Conservation (phyloP, 2,329 filamentous ascomycete species). For the Cladosporium velox region DNA sequence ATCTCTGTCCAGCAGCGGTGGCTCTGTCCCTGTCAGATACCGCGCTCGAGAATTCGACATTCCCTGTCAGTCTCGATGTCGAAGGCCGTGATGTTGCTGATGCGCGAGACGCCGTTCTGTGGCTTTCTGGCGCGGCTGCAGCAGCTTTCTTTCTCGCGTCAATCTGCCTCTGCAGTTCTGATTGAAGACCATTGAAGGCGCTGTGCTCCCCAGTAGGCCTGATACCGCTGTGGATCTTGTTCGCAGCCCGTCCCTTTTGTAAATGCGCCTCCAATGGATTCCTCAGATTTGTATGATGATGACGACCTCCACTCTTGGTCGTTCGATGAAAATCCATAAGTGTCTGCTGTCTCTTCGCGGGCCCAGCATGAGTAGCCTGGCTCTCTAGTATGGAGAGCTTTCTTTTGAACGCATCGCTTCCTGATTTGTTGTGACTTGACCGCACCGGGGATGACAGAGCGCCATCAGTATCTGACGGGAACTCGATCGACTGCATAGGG, state of each 20-base stretch:
- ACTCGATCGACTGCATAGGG: slow-evolving; percentile 15
- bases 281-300: not conserved
- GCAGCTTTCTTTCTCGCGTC: not conserved
- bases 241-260: not conserved
- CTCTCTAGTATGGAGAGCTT: not conserved
- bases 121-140: not conserved
- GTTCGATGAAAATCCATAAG: not conserved
- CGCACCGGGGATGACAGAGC: slow-evolving; percentile 6
- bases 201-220: not conserved
- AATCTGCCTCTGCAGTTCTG: not conserved
- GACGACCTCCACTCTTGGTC: not conserved
- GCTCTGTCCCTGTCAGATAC: no score
- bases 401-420: not conserved
- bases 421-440: not conserved
- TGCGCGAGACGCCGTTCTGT: not conserved
- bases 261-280: not conserved
- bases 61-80: not conserved
- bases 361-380: not conserved
- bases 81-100: not conserved
- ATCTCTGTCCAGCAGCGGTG: not conserved
- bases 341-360: slow-evolving; percentile 1
- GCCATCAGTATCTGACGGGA: not conserved
- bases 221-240: not conserved
- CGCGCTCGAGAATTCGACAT: no score
- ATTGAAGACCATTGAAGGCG: not conserved